Percentiles rank a stretch among this genome's conserved stretches.
phyloP scores from a whole-genome alignment of 1,139 yeast genomes.

The Suhomyces ambrosiae region DNA sequence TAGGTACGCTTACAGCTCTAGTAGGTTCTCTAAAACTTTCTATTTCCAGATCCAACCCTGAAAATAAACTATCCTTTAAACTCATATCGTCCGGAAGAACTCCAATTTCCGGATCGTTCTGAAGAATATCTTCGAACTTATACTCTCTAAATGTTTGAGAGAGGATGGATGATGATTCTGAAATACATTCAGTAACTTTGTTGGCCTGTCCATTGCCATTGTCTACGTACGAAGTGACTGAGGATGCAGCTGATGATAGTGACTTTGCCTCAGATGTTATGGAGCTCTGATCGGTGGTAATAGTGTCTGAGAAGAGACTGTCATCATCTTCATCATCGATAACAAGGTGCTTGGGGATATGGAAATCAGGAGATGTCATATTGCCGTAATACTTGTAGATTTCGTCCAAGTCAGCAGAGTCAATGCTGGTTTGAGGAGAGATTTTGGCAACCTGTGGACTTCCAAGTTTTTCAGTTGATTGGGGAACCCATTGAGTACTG shows the following conservation, averaged over 20 bases:
- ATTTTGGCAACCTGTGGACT: conserved; percentile 3
- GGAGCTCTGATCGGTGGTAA: conserved; percentile 4
- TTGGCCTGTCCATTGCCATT: background rate
- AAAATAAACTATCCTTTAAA: conserved; percentile 14
- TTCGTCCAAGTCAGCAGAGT: conserved; percentile 7
- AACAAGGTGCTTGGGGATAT: conserved; percentile 15
- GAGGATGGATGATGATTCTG: conserved; percentile 8
- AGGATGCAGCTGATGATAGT: conserved; percentile 8
- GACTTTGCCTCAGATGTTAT: conserved; percentile 4
- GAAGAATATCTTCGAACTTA: conserved; percentile 1
- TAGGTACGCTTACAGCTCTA: conserved; percentile 10
- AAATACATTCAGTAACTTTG: background rate
- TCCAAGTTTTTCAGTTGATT: background rate
- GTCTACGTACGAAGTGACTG: conserved; percentile 1
- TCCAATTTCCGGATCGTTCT: conserved; percentile 9
- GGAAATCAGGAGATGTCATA: conserved; percentile 5
- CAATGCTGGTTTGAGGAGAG: conserved; percentile 9
- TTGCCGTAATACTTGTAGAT: conserved; percentile 8
- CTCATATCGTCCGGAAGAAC: conserved; percentile 8
- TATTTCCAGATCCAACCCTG: conserved; percentile 10
- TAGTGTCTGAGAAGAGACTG: conserved; percentile 25
- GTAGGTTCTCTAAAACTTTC: conserved; percentile 7
- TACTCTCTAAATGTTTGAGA: conserved; percentile 1
- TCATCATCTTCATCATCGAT: conserved; percentile 26
- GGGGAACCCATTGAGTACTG: no score